These are phyloP conservation scores for Nicotiana tabacum DNA, from an alignment of 257 asterid genomes.

Conservation along the genomic window DNA sequence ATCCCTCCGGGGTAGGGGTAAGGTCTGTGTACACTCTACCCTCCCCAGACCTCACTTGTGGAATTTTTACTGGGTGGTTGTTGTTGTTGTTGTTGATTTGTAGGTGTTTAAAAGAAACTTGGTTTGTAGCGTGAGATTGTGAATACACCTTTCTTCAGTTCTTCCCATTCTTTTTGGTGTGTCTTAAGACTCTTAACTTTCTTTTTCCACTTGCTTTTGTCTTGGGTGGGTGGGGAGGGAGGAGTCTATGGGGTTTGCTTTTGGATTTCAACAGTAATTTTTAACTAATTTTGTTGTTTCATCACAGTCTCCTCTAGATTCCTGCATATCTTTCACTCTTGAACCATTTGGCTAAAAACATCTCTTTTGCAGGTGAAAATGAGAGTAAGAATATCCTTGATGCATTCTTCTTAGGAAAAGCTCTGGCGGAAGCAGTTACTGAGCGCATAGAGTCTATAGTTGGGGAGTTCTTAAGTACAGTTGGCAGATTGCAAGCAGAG, in stretches of 20 bases:
- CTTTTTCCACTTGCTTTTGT: neutral
- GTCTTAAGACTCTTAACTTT: neutral
- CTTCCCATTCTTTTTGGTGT: neutral
- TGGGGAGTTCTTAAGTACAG: slow-evolving; percentile 69
- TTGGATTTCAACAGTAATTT: neutral
- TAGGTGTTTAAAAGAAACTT: neutral
- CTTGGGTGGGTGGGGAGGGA: neutral
- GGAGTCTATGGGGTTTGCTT: neutral
- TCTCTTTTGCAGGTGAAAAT: slow-evolving; percentile 50
- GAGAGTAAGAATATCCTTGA: slow-evolving; percentile 66
- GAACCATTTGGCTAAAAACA: neutral
- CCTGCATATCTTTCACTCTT: neutral
- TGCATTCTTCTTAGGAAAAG: slow-evolving; percentile 93
- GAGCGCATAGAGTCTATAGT: slow-evolving; percentile 71
- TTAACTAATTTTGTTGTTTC: neutral
- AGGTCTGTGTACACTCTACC: no score
- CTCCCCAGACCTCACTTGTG: no score
- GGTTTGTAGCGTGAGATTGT: neutral
- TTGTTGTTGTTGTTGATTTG: neutral
- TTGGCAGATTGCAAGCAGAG: slow-evolving; percentile 83
- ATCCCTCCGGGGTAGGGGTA: no score
- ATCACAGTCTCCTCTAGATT: neutral
- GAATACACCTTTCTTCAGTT: neutral
- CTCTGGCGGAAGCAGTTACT: slow-evolving; percentile 70
- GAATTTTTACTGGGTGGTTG: no score